A percentile compares a stretch with the other conserved stretches of the same genome.
Conservation (phyloP, 2,329 filamentous ascomycete species). For the Pezizomycotina sp. region DNA sequence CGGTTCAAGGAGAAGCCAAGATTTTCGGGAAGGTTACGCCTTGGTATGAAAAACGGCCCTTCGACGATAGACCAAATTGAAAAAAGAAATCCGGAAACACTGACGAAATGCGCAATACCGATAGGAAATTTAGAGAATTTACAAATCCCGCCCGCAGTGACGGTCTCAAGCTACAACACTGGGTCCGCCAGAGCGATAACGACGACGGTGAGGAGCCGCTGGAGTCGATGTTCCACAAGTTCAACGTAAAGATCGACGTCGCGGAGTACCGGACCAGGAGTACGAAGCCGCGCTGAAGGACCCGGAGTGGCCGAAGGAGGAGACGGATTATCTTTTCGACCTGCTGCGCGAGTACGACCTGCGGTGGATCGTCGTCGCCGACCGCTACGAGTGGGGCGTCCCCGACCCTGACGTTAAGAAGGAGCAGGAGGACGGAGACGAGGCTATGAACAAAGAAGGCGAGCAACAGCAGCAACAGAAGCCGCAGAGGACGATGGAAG, state of each 20-base stretch:
- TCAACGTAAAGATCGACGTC: slow-evolving; percentile 63
- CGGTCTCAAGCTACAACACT: slow-evolving; percentile 57
- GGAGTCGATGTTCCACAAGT: slow-evolving; percentile 58
- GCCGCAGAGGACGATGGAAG: slow-evolving; percentile 56
- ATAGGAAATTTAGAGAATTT: slow-evolving; percentile 56
- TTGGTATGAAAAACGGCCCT: slow-evolving; percentile 16
- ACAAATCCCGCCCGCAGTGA: slow-evolving; percentile 61
- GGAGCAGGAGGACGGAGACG: slow-evolving; percentile 33
- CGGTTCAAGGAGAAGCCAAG: slow-evolving; percentile 25
- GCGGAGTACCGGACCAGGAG: slow-evolving; percentile 71
- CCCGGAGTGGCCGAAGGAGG: slow-evolving; percentile 72
- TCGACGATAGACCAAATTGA: slow-evolving; percentile 2
- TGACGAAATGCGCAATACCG: slow-evolving; percentile 28
- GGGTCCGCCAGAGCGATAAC: slow-evolving; percentile 45
- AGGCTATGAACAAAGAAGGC: slow-evolving; percentile 39
- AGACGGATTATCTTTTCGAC: slow-evolving; percentile 79
- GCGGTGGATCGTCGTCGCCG: slow-evolving; percentile 80
- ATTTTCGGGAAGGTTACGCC: slow-evolving; percentile 24
- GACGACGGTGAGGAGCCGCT: slow-evolving; percentile 28
- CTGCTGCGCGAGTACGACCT: slow-evolving; percentile 64
- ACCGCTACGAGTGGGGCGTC: slow-evolving; percentile 66
- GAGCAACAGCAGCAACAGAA: slow-evolving; percentile 32
- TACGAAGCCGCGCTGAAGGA: slow-evolving; percentile 60
- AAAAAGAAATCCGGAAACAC: neutral
- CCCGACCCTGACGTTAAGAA: slow-evolving; percentile 33